Base-by-base conservation (phyloP, 345 rosid genomes). In the Camelina neglecta region DNA sequence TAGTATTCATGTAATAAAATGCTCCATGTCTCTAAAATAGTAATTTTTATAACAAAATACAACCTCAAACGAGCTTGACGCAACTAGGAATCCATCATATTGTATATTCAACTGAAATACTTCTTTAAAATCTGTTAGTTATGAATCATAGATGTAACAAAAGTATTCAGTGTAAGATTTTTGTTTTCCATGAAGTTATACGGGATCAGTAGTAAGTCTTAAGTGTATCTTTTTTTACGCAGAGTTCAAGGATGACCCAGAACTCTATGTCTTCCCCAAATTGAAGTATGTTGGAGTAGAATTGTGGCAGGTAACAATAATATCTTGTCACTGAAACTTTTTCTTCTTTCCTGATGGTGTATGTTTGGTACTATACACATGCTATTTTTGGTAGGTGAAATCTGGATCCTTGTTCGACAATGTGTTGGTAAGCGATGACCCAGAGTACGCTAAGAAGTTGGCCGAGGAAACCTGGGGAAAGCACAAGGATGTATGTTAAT, bases 211-310 rank as follows among this genome's bases (percentile, higher is more conserved):
- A 24, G 26, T 24, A 24, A 24, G 26, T 24, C 26, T 24, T 18
- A 39, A 51, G 69, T 41, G 29, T 8, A 55, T 64, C 13, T 2
- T 24, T 24, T 62, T n/a, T 71, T 39, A 73, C 15, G 16, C 84
- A 95, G 99, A 95, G 21, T 95, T 89, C 85, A 95, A 90, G 87
- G 98, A 95, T 78, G 97, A 95, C 60, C 90, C 97, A 20, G 97
- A 95, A 4, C 75, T 93, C 7, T 91, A 95, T 61, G 97, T 95
- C 33, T 93, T 66, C 87, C 98, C 99, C 51, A 85, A 81, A 54
- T 76, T 95, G 93, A 93, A 89, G 81, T 87, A 95, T 78, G 98
- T 93, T 26, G 99, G 99, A 60, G 83, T 95, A 21, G 99, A 95
- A 54, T 76, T 95, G 85, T 95, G 99, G 99, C 99, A 95, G 97